Percentiles rank a stretch among this genome's conserved stretches.
phyloP scores from a whole-genome alignment of 2,329 filamentous ascomycete species.

The Epichloe hybrida region DNA sequence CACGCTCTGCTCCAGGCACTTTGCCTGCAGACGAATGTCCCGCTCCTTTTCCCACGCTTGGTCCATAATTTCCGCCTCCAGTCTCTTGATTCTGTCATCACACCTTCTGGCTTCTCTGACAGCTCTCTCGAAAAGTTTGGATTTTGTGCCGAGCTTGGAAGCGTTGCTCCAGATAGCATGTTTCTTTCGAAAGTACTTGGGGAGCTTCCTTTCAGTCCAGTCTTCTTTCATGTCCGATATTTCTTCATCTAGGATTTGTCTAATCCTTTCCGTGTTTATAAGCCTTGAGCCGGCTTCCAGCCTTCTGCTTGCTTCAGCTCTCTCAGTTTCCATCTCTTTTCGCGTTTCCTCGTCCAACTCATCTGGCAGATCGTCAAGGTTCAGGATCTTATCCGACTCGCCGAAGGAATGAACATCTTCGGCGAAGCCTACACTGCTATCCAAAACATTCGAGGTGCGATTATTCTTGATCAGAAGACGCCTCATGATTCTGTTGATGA shows the following conservation, averaged over 20 bases:
- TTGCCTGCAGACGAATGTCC: conserved; percentile 42
- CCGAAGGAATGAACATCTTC: conserved; percentile 7
- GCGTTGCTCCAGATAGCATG: conserved; percentile 47
- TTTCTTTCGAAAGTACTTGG: conserved; percentile 41
- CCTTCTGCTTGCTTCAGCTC: conserved; percentile 5
- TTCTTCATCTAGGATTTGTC: conserved; percentile 37
- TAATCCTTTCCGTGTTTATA: conserved; percentile 27
- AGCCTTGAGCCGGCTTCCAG: conserved; percentile 17
- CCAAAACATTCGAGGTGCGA: conserved; percentile 1
- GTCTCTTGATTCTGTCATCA: conserved; percentile 39
- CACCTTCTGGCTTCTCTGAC: conserved; percentile 27
- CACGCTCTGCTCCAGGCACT: conserved; percentile 50
- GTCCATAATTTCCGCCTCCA: conserved; percentile 37
- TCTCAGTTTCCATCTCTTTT: conserved; percentile 42
- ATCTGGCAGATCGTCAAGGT: conserved; percentile 20
- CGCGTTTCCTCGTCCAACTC: conserved; percentile 40
- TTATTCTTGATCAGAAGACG: conserved; percentile 22
- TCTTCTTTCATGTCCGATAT: conserved; percentile 34
- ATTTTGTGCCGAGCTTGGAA: conserved; percentile 25
- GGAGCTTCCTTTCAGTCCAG: conserved; percentile 48
- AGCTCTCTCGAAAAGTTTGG: conserved; percentile 29
- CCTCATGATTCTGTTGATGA: conserved; percentile 28
- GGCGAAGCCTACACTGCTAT: neutral
- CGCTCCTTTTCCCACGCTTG: conserved; percentile 37
- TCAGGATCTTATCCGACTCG: conserved; percentile 28